These are phyloP conservation scores for Sphaerobolus stellatus DNA, from an alignment of 1,284 basidiomycete genomes.

Conservation along the genomic window DNA sequence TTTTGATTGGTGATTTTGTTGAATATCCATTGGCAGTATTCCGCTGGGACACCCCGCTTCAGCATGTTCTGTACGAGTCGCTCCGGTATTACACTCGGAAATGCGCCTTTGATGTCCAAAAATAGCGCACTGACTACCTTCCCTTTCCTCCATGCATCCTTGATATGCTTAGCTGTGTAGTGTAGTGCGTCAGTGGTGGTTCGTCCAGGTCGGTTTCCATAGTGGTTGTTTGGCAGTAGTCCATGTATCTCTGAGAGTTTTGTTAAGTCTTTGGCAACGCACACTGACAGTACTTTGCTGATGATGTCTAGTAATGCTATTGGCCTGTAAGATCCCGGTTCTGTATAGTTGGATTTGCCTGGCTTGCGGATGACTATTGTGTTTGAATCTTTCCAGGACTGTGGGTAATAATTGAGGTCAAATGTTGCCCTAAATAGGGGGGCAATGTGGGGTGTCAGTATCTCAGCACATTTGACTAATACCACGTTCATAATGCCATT, in stretches of 20 bases:
- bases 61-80: slow-evolving; percentile 5
- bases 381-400: neutral
- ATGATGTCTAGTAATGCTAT: slow-evolving; percentile 15
- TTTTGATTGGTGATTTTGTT: neutral
- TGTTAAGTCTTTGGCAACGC: slow-evolving; percentile 9
- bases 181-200: slow-evolving; percentile 15
- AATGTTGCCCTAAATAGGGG: no score
- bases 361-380: slow-evolving; percentile 15
- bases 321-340: slow-evolving; percentile 13
- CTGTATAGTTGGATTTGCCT: slow-evolving; percentile 10
- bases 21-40: neutral
- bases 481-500: no score
- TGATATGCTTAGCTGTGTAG: neutral
- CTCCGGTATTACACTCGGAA: slow-evolving; percentile 4
- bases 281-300: slow-evolving; percentile 12
- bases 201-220: slow-evolving; percentile 8
- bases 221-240: slow-evolving; percentile 9
- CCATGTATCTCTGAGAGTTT: neutral
- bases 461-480: no score
- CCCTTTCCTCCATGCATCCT: slow-evolving; percentile 4
- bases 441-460: no score
- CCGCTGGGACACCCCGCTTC: neutral
- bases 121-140: slow-evolving; percentile 2
- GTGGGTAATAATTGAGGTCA: no score
- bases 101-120: slow-evolving; percentile 8